A percentile compares a stretch with the other conserved stretches of the same genome.
phyloP scores from a whole-genome alignment of 2,329 filamentous ascomycete genomes.

The Talaromyces sp. region DNA sequence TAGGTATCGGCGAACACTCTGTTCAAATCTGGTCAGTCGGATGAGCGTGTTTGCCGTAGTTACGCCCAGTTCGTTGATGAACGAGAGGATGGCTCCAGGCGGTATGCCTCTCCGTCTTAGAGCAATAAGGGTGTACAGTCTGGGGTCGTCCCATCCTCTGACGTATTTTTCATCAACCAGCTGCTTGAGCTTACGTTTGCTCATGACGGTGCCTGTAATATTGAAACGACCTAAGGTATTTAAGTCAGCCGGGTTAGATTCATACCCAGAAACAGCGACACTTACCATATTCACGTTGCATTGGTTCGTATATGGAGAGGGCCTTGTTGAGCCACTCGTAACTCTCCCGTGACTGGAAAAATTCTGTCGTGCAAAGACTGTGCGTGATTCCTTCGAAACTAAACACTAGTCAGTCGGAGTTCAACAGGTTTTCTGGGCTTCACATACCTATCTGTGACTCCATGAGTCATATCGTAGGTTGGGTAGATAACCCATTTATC shows the following conservation, averaged over 20 bases:
- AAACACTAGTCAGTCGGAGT: slow-evolving; percentile 64
- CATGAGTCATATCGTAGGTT: slow-evolving; percentile 90
- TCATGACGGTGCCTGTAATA: slow-evolving; percentile 77
- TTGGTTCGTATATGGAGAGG: slow-evolving; percentile 65
- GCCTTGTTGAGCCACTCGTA: slow-evolving; percentile 70
- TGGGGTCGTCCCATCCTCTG: slow-evolving; percentile 84
- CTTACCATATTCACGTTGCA: slow-evolving; percentile 81
- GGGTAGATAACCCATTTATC: slow-evolving; percentile 89
- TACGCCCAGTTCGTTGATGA: slow-evolving; percentile 87
- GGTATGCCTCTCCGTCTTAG: slow-evolving; percentile 81
- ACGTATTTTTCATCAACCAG: slow-evolving; percentile 73
- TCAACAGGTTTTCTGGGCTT: background rate
- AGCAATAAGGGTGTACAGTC: slow-evolving; percentile 81
- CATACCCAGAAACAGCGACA: background rate
- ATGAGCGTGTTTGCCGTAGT: slow-evolving; percentile 78
- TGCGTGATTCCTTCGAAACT: slow-evolving; percentile 90
- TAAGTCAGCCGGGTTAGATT: background rate
- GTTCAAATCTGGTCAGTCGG: slow-evolving; percentile 74
- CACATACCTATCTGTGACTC: slow-evolving; percentile 68
- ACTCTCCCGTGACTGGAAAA: slow-evolving; percentile 74
- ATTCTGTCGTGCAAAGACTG: slow-evolving; percentile 89
- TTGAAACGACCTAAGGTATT: slow-evolving; percentile 53
- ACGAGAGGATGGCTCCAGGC: slow-evolving; percentile 80
- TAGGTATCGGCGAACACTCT: slow-evolving; percentile 77
- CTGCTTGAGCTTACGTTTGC: slow-evolving; percentile 76